Evolutionary conservation across 2,329 filamentous ascomycete species (phyloP), one percentile per base, ranked within the genome.

Genomic region (Coniosporium tulheliwenetii): DNA sequence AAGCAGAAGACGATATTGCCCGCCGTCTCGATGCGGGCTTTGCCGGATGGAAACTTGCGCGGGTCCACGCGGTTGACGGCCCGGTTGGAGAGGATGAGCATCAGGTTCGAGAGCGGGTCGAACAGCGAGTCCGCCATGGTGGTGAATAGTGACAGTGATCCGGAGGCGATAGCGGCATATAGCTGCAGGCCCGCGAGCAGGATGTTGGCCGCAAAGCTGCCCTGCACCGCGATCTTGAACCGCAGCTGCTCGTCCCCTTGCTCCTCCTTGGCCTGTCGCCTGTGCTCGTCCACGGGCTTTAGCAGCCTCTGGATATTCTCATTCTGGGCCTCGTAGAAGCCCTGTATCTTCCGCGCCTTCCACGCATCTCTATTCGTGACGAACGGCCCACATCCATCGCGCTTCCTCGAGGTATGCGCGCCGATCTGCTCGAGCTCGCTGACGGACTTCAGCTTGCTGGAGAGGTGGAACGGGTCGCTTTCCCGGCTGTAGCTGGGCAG

Each of bases 1-100:
- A 93, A 93, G 62, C 86, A 94, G 62, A 98, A 98, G 44, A 81
- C 77, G 48, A 96, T 95, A 55, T 96, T 98, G 40, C 91, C 91
- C 0, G 87, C 84, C 0, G 87, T 96, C 62, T 96, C 89, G 46
- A 98, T 83, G 29, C 91, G 80, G 5, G 87, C 86, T 59, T 94
- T 95, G 47, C 89, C 89, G 0, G 83, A 86, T 0, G 89, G 89
- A 56, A 93, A 98, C 37, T 82, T 81, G 39, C 79, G 75, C 2
- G 83, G 75, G 52, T 98, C 86, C 33, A 96, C 89, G 40, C 76
- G 78, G 51, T 81, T 82, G 48, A 95, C 85, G 39, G 91, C 89
- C 39, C 89, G 84, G 59, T 87, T 81, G 45, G 81, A 85, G 32
- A 94, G 61, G 43, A 96, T 85, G 10, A 96, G 71, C 1, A 84